Evolutionary conservation across 2,329 filamentous ascomycete genomes (phyloP).

Genomic region (Lasiodiplodia theobromae): DNA sequence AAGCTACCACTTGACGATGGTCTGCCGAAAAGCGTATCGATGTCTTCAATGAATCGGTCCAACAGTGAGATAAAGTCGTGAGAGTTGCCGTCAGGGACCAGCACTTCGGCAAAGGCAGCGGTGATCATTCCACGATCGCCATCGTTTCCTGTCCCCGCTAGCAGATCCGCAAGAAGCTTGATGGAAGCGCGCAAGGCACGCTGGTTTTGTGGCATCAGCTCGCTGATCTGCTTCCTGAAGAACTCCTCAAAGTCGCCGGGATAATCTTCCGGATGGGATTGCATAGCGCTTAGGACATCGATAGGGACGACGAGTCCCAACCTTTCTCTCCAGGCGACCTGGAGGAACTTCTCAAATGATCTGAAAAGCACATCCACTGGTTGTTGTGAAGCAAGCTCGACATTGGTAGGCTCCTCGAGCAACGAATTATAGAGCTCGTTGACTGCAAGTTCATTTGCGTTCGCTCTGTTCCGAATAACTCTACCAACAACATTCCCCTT

Average conservation of each 20-base stretch:
- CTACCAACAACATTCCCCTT: constrained; percentile 87
- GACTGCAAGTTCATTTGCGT: constrained; percentile 78
- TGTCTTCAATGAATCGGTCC: constrained; percentile 88
- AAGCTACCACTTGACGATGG: constrained; percentile 52
- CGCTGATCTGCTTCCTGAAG: constrained; percentile 60
- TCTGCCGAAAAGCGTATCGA: constrained; percentile 85
- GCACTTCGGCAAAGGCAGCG: constrained; percentile 84
- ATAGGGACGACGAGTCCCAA: constrained; percentile 84
- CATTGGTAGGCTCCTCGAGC: constrained; percentile 81
- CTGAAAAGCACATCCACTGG: constrained; percentile 86
- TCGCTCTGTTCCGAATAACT: constrained; percentile 72
- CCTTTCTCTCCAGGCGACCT: constrained; percentile 84
- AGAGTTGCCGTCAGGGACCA: constrained; percentile 78
- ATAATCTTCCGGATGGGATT: constrained; percentile 65
- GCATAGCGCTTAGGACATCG: constrained; percentile 75
- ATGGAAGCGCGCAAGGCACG: constrained; percentile 84
- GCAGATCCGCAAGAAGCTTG: constrained; percentile 82
- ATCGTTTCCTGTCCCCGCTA: constrained; percentile 90
- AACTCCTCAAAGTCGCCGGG: constrained; percentile 73
- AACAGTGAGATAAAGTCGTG: constrained; percentile 87
- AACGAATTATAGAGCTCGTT: constrained; percentile 92
- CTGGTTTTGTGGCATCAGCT: constrained; percentile 66
- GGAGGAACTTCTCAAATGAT: constrained; percentile 91
- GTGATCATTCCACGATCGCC: constrained; percentile 88
- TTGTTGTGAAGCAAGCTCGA: constrained; percentile 76